Evolutionary conservation across 768 basidiomycete genomes (phyloP), one percentile per base, ranked within the genome.

Genomic region (Kwoniella botswanensis): DNA sequence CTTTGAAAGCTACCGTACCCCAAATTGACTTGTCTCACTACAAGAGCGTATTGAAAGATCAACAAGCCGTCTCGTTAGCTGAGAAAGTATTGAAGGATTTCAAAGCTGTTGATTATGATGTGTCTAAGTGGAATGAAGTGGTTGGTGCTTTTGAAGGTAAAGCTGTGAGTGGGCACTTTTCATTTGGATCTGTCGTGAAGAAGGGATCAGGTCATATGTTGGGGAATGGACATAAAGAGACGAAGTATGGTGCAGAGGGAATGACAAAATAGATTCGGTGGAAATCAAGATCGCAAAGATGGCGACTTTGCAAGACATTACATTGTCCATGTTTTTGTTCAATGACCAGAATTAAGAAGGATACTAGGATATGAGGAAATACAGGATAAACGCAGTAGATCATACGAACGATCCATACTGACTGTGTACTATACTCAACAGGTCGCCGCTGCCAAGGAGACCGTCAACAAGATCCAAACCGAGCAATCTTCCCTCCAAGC

Each of bases 61-160:
- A 92, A 84, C 90, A 89, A 63, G 88, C 98, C 74, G 90, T 98
- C 64, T 91, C 93, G 78, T 92, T 97, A 84, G 92, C 92, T 12
- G 95, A 98, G 88, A 95, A 93, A 86, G 84, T 91, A 63, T 84
- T 97, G 78, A 90, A 87, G 71, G 89, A 89, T 43, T 98, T 97
- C 88, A 97, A 96, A 86, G 93, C 97, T 44, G 90, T 93, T 63
- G 91, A 93, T 2, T 98, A 98, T 85, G 96, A 99, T 82, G 92
- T 94, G 69, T 86, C 85, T 77, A 87, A 92, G 65, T 93, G 95
- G 84, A 83, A 97, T 85, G 96, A 94, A 86, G 94, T 93, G 56
- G 97, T 99, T 78, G 94, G 96, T 82, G 90, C 93, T 61, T 99
- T 99, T 84, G 93, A 98, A 88, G 87, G 89, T 71, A 97, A 95